Conservation (phyloP, 2,329 filamentous ascomycete genomes). For the Aspergillus ruber region DNA sequence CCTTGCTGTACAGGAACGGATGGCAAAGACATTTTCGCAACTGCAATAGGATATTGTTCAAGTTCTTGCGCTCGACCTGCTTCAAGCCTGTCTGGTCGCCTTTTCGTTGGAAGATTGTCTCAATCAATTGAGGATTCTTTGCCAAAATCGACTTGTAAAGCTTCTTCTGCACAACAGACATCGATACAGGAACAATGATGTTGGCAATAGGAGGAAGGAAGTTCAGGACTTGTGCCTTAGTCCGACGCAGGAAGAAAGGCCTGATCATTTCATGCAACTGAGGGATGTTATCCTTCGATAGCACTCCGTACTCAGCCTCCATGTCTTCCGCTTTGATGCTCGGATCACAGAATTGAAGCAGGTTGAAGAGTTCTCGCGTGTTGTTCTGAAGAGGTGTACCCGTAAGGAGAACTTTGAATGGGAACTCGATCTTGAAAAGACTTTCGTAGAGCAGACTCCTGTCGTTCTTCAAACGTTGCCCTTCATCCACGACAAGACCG, state of each 20-base stretch:
- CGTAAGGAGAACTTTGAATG: conserved; percentile 80
- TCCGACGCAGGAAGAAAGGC: conserved; percentile 65
- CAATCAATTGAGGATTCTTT: conserved; percentile 83
- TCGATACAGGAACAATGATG: conserved; percentile 91
- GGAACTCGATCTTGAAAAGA: conserved; percentile 65
- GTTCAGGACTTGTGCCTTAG: conserved; percentile 82
- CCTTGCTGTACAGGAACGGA: conserved; percentile 85
- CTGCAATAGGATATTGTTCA: conserved; percentile 95
- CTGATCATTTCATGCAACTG: conserved; percentile 78
- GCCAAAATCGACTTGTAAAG: conserved; percentile 89
- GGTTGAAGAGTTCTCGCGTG: conserved; percentile 86
- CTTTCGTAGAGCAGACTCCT: conserved; percentile 73
- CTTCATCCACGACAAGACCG: conserved; percentile 87
- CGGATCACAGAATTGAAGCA: conserved; percentile 88
- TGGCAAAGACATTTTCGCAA: conserved; percentile 91
- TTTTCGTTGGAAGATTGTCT: conserved; percentile 68
- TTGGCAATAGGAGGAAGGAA: conserved; percentile 91
- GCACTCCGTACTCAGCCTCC: conserved; percentile 67
- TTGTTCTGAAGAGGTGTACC: conserved; percentile 80
- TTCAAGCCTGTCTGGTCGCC: conserved; percentile 50
- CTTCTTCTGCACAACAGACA: conserved; percentile 89
- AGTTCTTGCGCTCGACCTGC: conserved; percentile 64
- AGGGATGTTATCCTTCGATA: conserved; percentile 75
- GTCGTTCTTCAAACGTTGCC: conserved; percentile 92
- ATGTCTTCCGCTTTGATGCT: conserved; percentile 62